These are phyloP conservation scores for Leishmania turanica DNA, from an alignment of 208 protist genomes.

Conservation along the genomic window DNA sequence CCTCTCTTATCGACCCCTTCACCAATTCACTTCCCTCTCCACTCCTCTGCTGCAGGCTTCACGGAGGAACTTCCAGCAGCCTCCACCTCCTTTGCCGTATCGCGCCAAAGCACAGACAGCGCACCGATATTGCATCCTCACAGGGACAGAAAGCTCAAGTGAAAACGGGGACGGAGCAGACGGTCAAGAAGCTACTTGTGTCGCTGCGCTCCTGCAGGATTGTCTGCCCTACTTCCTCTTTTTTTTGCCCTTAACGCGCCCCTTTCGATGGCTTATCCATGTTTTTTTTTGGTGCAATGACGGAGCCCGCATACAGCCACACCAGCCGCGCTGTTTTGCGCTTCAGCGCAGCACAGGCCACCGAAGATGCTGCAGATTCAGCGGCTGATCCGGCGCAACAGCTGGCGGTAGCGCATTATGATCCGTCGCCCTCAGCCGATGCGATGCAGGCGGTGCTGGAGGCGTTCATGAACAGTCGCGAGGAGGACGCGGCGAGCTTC, in stretches of 20 bases:
- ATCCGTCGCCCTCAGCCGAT: neutral
- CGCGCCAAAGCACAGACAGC: neutral
- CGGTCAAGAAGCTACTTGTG: too few species aligned
- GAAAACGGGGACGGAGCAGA: neutral
- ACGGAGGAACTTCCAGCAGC: neutral
- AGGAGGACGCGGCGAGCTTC: slow-evolving; percentile 32
- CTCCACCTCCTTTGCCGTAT: too few species aligned
- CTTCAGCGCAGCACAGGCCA: slow-evolving; percentile 1
- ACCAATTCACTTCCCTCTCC: neutral
- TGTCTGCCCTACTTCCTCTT: neutral
- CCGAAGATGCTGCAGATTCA: neutral
- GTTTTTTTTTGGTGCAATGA: neutral
- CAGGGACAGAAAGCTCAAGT: neutral
- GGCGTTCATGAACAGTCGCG: slow-evolving; percentile 28
- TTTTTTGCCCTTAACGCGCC: slow-evolving; percentile 9
- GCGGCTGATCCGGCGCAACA: neutral
- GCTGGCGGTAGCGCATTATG: neutral
- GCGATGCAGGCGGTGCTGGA: slow-evolving; percentile 13
- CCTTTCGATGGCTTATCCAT: neutral
- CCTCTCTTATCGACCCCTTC: neutral
- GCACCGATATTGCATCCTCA: neutral
- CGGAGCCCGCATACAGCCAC: neutral
- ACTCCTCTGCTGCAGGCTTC: neutral
- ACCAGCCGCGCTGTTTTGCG: neutral
- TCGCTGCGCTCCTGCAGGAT: neutral